Base-by-base conservation (phyloP, 768 basidiomycete genomes). In the Lepiota venenata region DNA sequence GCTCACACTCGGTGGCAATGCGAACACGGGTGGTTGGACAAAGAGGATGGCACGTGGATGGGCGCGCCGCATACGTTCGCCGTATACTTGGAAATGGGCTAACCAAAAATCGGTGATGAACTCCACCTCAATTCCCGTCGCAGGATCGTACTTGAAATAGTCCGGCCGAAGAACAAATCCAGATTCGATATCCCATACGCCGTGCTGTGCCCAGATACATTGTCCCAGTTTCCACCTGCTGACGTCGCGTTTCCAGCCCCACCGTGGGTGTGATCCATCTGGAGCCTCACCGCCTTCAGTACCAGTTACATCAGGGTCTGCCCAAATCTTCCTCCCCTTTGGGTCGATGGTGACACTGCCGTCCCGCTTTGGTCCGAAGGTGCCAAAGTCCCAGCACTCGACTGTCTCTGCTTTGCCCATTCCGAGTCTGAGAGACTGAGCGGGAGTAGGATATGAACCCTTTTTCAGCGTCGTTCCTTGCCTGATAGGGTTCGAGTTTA, bases 11-110 rank as follows among this genome's bases (percentile, higher is more conserved):
- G 94, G 93, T 0, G 95, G 96, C 1, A 73, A 70, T 0, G 83
- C 85, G 64, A 98, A 98, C 0, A 98, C 93, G 5, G 95, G 91
- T 0, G 93, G 90, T 56, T 95, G 91, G 43, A 96, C 74, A 64
- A 98, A 96, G n/a, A 86, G 74, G 59, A 98, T 94, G 7, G 89
- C 85, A 49, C 87, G 83, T 0, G 88, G 87, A 63, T 98, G 93
- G 4, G 81, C 66, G 4, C 68, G 47, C 1, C 92, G 80, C 38
- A 94, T 82, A 14, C 84, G 76, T 1, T 63, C 58, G 0, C 80
- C 69, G 58, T 80, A 93, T 7, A 67, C 69, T 21, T 74, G 66
- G 70, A 81, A 85, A 63, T 92, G 89, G 0, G 87, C 80, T 35
- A 79, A 77, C 85, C 93, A 93, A 65, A 87, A 95, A 60, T 94